A percentile compares a stretch with the other conserved stretches of the same genome.
Conservation (phyloP, 169 alveolate genomes). For the Blepharisma undulans region DNA sequence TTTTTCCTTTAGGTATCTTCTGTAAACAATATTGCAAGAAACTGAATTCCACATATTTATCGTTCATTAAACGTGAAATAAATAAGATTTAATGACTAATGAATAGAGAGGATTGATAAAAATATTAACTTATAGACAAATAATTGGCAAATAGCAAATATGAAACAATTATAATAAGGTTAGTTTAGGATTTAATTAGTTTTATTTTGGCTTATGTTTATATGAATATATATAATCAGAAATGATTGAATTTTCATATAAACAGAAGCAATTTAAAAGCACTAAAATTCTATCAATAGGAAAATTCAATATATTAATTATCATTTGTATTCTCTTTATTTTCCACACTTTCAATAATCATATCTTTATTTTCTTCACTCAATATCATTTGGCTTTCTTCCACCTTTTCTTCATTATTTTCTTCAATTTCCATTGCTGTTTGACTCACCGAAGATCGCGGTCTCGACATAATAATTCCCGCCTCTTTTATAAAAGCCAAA, state of each 20-base stretch:
- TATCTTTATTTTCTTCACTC: neutral
- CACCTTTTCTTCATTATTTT: neutral
- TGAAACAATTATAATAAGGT: neutral
- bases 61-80: neutral
- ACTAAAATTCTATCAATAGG: too few relatives aligned
- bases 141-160: neutral
- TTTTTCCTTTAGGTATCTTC: conserved; percentile 6
- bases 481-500: neutral
- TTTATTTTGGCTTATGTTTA: too few relatives aligned
- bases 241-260: too few relatives aligned
- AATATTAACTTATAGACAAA: neutral
- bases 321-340: neutral
- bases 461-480: neutral
- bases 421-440: neutral
- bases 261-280: too few relatives aligned
- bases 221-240: too few relatives aligned
- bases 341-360: neutral
- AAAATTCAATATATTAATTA: neutral
- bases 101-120: neutral
- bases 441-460: neutral
- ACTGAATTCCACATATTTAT: conserved; percentile 22
- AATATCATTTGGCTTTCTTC: neutral
- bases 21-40: neutral
- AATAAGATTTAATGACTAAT: neutral
- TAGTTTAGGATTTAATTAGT: neutral